Base-by-base conservation (phyloP, 2,329 filamentous ascomycete species). In the Penicillium frequentans region DNA sequence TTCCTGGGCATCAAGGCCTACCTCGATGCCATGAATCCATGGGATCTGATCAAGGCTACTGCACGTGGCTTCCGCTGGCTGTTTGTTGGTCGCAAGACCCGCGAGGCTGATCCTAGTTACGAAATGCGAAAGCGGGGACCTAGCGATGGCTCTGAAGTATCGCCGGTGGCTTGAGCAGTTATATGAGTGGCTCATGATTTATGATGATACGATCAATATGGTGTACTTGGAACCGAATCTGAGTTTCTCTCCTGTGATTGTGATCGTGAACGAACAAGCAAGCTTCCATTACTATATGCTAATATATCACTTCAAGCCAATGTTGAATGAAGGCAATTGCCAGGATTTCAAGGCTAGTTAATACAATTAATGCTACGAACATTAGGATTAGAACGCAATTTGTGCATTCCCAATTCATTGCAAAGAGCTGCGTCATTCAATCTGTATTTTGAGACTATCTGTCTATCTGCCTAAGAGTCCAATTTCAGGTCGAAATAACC, bases 11-110 rank as follows among this genome's bases (percentile, higher is more conserved):
- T 85, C 46, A 79, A 79, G 58, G 89, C 90, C 7, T 70, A 91
- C 11, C 71, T 79, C 2, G 86, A 91, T 67, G 86, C 89, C 1
- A 79, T 90, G 68, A 92, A 91, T 65, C 80, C 87, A 0, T 91
- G 88, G 89, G 90, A 93, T 71, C 83, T 93, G 47, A 78, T 90
- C 70, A 93, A 91, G 75, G 88, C 88, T 0, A 86, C 87, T 58
- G 88, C 86, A 14, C 82, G 90, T 48, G 88, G 89, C 6, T 82
- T 90, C 67, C 82, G 87, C 64, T 93, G 90, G 90, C 77, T 93
- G 19, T 86, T 91, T 61, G 83, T 89, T n/a, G 90, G 89, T 44
- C 80, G 83, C 53, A 86, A 83, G 68, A 58, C 60, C 43, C 64
- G 70, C 37, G 60, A 60, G 46, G 42, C 49, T 29, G 66, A 69